Percentiles rank a stretch among this genome's conserved stretches.
These are phyloP conservation scores for Pythium rishiriense DNA, from an alignment of 352 stramenopile genomes.

Conservation along the genomic window DNA sequence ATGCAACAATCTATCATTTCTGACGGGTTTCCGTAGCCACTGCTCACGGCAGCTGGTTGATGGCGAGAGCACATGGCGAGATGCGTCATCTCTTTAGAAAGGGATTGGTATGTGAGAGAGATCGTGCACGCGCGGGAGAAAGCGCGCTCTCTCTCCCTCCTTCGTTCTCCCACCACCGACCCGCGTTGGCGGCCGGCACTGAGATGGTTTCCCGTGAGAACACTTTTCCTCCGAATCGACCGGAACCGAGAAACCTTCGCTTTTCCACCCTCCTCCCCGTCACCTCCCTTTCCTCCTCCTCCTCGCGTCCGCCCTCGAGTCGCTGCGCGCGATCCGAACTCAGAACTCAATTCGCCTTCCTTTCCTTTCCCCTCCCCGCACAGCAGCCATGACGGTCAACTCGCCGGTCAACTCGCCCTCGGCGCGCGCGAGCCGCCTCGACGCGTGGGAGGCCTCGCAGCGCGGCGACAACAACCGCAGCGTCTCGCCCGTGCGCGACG, in stretches of 20 bases:
- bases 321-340: no score
- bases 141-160: constrained; percentile 12
- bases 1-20: constrained; percentile 6
- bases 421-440: constrained; percentile 18
- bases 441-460: constrained; percentile 19
- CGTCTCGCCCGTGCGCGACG: constrained; percentile 6
- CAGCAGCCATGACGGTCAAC: constrained; percentile 1
- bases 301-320: no score
- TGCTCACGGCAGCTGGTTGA: not conserved
- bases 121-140: not conserved
- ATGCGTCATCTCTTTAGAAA: not conserved
- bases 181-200: not conserved
- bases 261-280: not conserved
- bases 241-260: not conserved
- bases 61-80: not conserved
- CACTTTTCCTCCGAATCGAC: not conserved
- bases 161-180: constrained; percentile 6
- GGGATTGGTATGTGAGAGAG: constrained; percentile 18
- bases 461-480: constrained; percentile 12
- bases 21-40: constrained; percentile 11
- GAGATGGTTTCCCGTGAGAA: constrained; percentile 15
- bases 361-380: not conserved
- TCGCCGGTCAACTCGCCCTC: constrained; percentile 18
- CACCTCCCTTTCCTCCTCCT: no score
- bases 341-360: constrained; percentile 10